These are phyloP conservation scores for Huntiella abstrusa DNA, from an alignment of 2,329 filamentous ascomycete genomes.

Conservation along the genomic window DNA sequence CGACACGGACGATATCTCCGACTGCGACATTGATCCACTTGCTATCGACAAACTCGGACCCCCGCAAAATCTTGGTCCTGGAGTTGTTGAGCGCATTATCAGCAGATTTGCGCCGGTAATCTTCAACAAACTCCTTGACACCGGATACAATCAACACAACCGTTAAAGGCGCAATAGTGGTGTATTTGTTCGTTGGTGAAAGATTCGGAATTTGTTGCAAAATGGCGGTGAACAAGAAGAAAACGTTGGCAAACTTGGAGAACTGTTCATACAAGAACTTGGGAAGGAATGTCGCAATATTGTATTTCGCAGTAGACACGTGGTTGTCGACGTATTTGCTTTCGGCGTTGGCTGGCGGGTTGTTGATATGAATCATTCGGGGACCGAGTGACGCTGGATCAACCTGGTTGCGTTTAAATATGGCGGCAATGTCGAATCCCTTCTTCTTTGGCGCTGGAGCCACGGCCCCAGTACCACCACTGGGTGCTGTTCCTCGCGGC, in stretches of 20 bases:
- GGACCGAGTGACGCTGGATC: constrained; percentile 86
- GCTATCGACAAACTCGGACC: constrained; percentile 66
- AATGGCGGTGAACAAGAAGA: constrained; percentile 93
- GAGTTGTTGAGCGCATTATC: constrained; percentile 79
- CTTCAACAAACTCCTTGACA: constrained; percentile 83
- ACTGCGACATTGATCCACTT: constrained; percentile 90
- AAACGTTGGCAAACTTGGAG: constrained; percentile 96
- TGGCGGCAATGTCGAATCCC: constrained; percentile 51
- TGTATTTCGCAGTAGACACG: constrained; percentile 96
- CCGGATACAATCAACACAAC: constrained; percentile 89
- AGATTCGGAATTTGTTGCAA: constrained; percentile 91
- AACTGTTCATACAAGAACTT: constrained; percentile 98
- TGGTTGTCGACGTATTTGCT: constrained; percentile 95
- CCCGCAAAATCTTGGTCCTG: constrained; percentile 63
- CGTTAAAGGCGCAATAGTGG: constrained; percentile 83
- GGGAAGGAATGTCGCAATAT: constrained; percentile 74
- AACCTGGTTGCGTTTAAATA: constrained; percentile 69
- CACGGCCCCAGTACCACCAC: constrained; percentile 19
- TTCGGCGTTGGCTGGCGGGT: constrained; percentile 70
- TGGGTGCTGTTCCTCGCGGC: constrained; percentile 23
- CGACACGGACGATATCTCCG: constrained; percentile 79
- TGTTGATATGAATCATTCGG: constrained; percentile 87
- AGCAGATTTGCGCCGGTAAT: constrained; percentile 73
- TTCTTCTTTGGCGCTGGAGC: constrained; percentile 26
- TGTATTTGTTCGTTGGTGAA: constrained; percentile 87